Percentiles rank a stretch among this genome's conserved stretches.
Conservation (phyloP, 1,284 basidiomycete species). For the Schizophyllum commune region DNA sequence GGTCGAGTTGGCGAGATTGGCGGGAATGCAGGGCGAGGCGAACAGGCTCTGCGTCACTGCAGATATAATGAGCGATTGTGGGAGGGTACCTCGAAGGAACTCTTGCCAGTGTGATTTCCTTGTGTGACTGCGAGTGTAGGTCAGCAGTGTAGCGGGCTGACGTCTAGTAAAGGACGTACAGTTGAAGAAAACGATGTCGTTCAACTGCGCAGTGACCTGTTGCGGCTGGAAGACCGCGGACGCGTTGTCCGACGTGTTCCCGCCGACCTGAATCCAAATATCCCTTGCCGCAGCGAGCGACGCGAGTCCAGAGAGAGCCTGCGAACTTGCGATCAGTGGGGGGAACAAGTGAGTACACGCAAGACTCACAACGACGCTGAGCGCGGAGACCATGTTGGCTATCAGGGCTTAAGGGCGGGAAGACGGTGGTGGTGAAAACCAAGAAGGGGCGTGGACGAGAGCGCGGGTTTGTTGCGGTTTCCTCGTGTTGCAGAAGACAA, state of each 20-base stretch:
- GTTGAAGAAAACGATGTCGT: slow-evolving; percentile 49
- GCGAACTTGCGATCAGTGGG: neutral
- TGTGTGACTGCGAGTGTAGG: slow-evolving; percentile 9
- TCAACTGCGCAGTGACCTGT: slow-evolving; percentile 33
- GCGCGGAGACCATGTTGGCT: neutral
- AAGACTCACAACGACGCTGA: neutral
- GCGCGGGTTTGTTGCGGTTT: neutral
- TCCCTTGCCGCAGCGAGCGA: neutral
- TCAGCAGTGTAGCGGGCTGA: slow-evolving; percentile 6
- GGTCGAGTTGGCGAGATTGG: slow-evolving; percentile 34
- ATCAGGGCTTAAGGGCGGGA: neutral
- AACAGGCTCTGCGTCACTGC: slow-evolving; percentile 51
- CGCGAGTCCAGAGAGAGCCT: neutral
- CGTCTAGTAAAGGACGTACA: slow-evolving; percentile 26
- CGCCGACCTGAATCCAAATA: neutral
- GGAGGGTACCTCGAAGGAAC: neutral
- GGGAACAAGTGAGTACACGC: neutral
- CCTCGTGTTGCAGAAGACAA: neutral
- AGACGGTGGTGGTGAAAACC: neutral
- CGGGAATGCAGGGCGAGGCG: slow-evolving; percentile 40
- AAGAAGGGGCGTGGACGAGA: neutral
- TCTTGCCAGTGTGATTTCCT: neutral
- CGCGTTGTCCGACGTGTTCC: neutral
- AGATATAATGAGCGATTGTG: slow-evolving; percentile 31
- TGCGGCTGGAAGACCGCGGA: slow-evolving; percentile 11